Evolutionary conservation across 2,329 filamentous ascomycete species (phyloP), one percentile per base, ranked within the genome.

Genomic region (Helotiales sp.): DNA sequence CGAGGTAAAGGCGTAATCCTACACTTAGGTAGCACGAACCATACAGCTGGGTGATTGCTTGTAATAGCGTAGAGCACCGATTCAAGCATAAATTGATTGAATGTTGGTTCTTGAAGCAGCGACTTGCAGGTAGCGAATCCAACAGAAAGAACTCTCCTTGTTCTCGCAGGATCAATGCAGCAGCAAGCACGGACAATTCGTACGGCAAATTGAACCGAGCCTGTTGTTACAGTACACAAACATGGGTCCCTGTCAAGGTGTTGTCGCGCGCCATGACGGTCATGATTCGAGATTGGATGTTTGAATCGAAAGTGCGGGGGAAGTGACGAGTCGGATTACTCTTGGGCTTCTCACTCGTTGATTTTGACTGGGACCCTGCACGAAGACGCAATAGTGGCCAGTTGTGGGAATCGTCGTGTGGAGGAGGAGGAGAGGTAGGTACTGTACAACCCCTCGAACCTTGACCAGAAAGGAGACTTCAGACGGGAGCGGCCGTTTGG

Each of bases 401-500:
- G 19, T 44, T 44, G 52, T 49, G 29, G 15, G 15, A 8, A 12
- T 3, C 4, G 7, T 29, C 24, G 22, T 40, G 19, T 12, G 27
- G 49, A 29, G 24, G 17, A 15, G 27, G 9, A 36, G 3, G 3
- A 9, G 19, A 29, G n/a, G n/a, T n/a, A n/a, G n/a, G n/a, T n/a
- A n/a, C n/a, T n/a, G n/a, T n/a, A n/a, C n/a, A n/a, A n/a, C n/a
- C n/a, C n/a, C n/a, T n/a, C n/a, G n/a, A n/a, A n/a, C n/a, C n/a
- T n/a, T n/a, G 5, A 27, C 34, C 22, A 38, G 49, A 5, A 38
- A 40, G 17, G n/a, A 15, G 34, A n/a, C n/a, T 56, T 40, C 30
- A 9, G 9, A 50, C 54, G 48, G 48, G 54, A 57, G 48, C 15
- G 25, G 22, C 54, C 54, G 54, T 46, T 29, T 22, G 52, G 52